These are phyloP conservation scores for Phylloporus sp. DNA, from an alignment of 768 basidiomycete genomes.

Conservation along the genomic window DNA sequence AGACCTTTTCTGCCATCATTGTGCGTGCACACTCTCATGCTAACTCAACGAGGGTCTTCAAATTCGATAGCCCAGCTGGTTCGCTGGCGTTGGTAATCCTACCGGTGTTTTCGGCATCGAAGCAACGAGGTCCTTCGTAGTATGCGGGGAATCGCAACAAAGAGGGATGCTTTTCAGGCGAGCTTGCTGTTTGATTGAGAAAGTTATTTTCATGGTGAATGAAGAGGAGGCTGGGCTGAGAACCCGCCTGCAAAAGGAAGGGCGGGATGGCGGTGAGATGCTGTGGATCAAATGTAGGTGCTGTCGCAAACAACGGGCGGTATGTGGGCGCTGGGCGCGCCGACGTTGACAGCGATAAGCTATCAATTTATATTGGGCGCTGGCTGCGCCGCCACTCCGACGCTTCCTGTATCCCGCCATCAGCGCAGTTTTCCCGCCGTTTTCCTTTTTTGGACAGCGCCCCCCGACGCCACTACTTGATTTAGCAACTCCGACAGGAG, in stretches of 20 bases:
- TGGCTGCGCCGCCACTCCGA: constrained; percentile 12
- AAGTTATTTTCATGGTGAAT: no score
- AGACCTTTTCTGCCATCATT: no score
- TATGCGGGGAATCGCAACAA: no score
- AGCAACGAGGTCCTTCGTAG: no score
- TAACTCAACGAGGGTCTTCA: no score
- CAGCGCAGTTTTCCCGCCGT: constrained; percentile 20
- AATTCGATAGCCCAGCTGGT: no score
- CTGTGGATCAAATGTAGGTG: background rate
- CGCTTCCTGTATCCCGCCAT: constrained; percentile 18
- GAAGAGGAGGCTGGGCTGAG: no score
- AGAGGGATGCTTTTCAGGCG: no score
- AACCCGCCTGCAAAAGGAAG: constrained; percentile 10
- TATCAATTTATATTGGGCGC: constrained; percentile 12
- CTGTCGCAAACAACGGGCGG: constrained; percentile 6
- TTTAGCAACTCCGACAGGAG: constrained; percentile 18
- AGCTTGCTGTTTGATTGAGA: no score
- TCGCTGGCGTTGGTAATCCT: no score
- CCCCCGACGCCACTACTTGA: constrained; percentile 20
- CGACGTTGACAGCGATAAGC: constrained; percentile 13
- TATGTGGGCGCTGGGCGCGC: constrained; percentile 7
- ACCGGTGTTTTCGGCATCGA: no score
- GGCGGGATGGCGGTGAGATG: background rate
- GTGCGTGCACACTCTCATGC: no score
- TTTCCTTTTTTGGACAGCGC: constrained; percentile 8